Percentiles rank a stretch among this genome's conserved stretches.
Conservation (phyloP, 352 stramenopile species). For the Thalassiosira ordinaria region DNA sequence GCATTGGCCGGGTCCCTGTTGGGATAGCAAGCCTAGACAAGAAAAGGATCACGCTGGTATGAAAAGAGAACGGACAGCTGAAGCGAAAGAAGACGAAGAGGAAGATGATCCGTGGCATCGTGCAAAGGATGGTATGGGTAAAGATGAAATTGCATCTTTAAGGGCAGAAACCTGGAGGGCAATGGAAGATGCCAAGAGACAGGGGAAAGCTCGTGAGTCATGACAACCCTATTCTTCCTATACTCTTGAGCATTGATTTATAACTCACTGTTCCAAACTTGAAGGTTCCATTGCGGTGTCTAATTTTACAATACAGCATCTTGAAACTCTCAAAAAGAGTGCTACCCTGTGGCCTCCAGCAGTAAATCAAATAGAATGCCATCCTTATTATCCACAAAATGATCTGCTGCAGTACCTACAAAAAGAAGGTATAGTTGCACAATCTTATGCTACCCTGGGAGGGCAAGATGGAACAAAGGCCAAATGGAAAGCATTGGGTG, state of each 20-base stretch:
- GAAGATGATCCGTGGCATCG: constrained; percentile 8
- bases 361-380: constrained; percentile 88
- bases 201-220: constrained; percentile 17
- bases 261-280: no score
- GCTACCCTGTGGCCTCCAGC: constrained; percentile 77
- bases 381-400: constrained; percentile 85
- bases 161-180: constrained; percentile 58
- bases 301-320: constrained; percentile 73
- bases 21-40: constrained; percentile 11
- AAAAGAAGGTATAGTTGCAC: constrained; percentile 81
- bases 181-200: constrained; percentile 54
- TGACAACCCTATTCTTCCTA: no score
- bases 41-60: constrained; percentile 21
- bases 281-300: constrained; percentile 74
- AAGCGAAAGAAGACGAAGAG: constrained; percentile 10
- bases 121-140: constrained; percentile 33
- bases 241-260: no score
- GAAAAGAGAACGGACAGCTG: background rate
- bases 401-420: constrained; percentile 81
- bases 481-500: constrained; percentile 63
- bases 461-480: constrained; percentile 75
- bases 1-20: constrained; percentile 63
- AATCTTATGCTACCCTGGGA: constrained; percentile 85
- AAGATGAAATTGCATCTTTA: constrained; percentile 35
- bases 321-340: constrained; percentile 48